Evolutionary conservation across 129 eudicot genomes (phyloP), one percentile per base, ranked within the genome.

Genomic region (Centrapalus pauciflorus): DNA sequence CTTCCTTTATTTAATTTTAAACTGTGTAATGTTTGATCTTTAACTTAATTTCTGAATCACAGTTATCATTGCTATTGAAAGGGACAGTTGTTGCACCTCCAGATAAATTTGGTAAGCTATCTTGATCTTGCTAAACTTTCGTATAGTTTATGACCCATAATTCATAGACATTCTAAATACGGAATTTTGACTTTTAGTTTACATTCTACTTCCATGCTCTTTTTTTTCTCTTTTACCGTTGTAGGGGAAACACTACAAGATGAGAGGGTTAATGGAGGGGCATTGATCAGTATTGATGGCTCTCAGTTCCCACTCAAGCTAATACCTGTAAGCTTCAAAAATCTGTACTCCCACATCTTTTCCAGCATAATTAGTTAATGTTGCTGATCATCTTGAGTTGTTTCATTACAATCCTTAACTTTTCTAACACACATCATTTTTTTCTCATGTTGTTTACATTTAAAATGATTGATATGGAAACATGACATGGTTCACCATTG

Each of bases 61-160:
- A 91, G 97, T 75, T 91, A 56, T 87, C 97, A 25, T 67, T 87
- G 67, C 79, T 91, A 30, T 77, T 91, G 79, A 91, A 91, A 79
- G 97, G 97, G 71, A 76, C 97, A 17, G 93, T 91, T 61, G 88
- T 91, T 73, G 97, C 97, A 33, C 97, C 97, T 34, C 97, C 97
- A 20, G 95, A 91, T 85, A 91, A 87, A 80, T 91, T 87, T 73
- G 97, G 97, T 91, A 79, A 81, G 28, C 35, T 7, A 17, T 68
- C 40, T 65, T 26, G 38, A 52, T 63, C 60, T 40, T 61, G 59
- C 65, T 55, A 49, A 54, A 61, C 37, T 38, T 28, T 55, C 50
- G 49, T 13, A 16, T n/a, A 60, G 2, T 66, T 48, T 58, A 4
- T 26, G 34, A 0, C 35, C 37, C 43, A 50, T 62, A 37, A 26